A percentile compares a stretch with the other conserved stretches of the same genome.
phyloP scores from a whole-genome alignment of 139 green algal species.

The Auxenochlorella pyrenoidosa region DNA sequence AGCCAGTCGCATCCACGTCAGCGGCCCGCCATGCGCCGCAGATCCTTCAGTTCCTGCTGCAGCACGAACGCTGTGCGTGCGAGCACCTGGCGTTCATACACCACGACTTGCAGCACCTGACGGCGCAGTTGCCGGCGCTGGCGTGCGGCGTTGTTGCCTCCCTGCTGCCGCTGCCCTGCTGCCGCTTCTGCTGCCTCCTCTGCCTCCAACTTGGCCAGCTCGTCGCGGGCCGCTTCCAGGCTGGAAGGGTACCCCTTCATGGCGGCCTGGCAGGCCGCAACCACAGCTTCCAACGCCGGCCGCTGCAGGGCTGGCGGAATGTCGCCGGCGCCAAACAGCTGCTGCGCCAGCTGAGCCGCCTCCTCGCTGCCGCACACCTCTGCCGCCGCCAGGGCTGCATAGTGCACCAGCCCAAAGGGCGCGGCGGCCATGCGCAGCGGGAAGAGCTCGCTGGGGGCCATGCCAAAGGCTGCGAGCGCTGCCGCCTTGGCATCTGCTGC shows the following conservation, averaged over 20 bases:
- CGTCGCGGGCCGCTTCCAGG: slow-evolving; percentile 15
- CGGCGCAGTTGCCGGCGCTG: slow-evolving; percentile 7
- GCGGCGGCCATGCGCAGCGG: slow-evolving; percentile 53
- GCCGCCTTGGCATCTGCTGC: slow-evolving; percentile 51
- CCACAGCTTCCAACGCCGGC: slow-evolving; percentile 19
- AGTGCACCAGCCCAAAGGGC: slow-evolving; percentile 53
- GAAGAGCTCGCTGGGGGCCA: slow-evolving; percentile 41
- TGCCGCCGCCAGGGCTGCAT: slow-evolving; percentile 46
- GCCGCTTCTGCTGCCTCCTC: not conserved
- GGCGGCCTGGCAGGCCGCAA: slow-evolving; percentile 24
- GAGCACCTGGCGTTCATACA: slow-evolving; percentile 61
- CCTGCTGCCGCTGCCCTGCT: slow-evolving; percentile 17
- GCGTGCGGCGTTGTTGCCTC: not conserved
- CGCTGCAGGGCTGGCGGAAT: slow-evolving; percentile 4
- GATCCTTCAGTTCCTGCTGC: slow-evolving; percentile 43
- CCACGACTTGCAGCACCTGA: slow-evolving; percentile 48
- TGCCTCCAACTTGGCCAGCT: slow-evolving; percentile 36
- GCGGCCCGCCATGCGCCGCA: not conserved
- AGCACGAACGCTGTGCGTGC: slow-evolving; percentile 55
- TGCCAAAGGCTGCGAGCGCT: slow-evolving; percentile 33
- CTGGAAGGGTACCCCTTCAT: slow-evolving; percentile 1
- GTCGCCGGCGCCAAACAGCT: slow-evolving; percentile 10
- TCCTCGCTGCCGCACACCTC: not conserved
- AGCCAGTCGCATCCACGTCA: not conserved
- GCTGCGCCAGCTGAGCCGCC: slow-evolving; percentile 5